Evolutionary conservation across 768 basidiomycete species (phyloP), one percentile per base, ranked within the genome.

Genomic region (Trametes sanguinea): DNA sequence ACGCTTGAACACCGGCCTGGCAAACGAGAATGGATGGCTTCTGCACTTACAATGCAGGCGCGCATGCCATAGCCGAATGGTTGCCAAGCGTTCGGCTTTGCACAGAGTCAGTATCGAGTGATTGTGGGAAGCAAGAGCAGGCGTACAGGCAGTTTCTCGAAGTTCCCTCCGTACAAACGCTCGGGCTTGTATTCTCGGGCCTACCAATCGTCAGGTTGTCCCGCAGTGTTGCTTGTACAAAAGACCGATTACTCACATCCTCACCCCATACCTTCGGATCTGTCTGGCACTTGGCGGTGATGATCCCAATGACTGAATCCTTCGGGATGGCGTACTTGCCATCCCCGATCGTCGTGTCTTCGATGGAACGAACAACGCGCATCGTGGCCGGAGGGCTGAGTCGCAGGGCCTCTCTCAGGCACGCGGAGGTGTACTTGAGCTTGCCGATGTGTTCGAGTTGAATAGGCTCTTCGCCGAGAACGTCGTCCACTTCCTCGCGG

Each of bases 181-280:
- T 82, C 81, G 0, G 81, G 81, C n/a, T 67, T 72, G 70, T 78
- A 82, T 54, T 77, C 75, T 6, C 76, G 68, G 5, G 77, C 69
- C 71, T 74, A 9, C 44, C 48, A 50, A 33, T 22, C 40, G 39
- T 17, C 22, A 30, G 6, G 7, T 7, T 13, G 8, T 22, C 22
- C 22, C 22, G n/a, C 35, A 14, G 3, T 29, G 10, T 3, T 14
- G 8, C 35, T 6, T 16, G 37, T 8, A 14, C 37, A 6, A n/a
- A 11, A 5, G 14, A 14, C 42, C 22, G 22, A 11, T 27, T 30
- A 75, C 77, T 62, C 63, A 80, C 81, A 68, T 83, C 80, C 43
- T 80, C 79, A 2, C 82, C 82, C 78, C 79, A 83, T 0, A 81
- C 75, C n/a, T 63, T 65, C 2, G 77, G 76, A 64, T 83, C 81